phyloP scores from a whole-genome alignment of 2,329 filamentous ascomycete species.

The Aspergillus puulaauensis region DNA sequence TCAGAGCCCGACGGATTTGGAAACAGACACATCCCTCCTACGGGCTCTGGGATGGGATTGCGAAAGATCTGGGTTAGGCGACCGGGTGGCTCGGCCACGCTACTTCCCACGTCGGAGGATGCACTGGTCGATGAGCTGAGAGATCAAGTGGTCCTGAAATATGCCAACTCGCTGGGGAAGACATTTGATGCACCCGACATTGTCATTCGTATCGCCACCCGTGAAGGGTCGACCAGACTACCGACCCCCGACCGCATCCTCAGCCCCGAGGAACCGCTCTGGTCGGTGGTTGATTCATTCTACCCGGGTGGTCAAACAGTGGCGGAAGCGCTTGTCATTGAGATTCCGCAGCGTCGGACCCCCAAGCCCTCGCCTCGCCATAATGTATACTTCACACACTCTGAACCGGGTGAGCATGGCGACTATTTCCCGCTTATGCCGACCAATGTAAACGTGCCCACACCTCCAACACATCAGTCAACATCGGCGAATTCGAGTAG shows the following conservation, averaged over 20 bases:
- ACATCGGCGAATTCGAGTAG: slow-evolving; percentile 44
- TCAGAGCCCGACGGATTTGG: slow-evolving; percentile 23
- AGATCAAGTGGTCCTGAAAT: slow-evolving; percentile 89
- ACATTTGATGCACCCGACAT: slow-evolving; percentile 91
- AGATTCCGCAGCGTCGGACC: slow-evolving; percentile 73
- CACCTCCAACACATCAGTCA: slow-evolving; percentile 43
- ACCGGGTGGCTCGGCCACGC: slow-evolving; percentile 78
- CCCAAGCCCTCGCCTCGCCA: slow-evolving; percentile 75
- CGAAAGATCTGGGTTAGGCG: slow-evolving; percentile 95
- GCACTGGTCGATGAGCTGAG: slow-evolving; percentile 93
- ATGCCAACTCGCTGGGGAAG: slow-evolving; percentile 85
- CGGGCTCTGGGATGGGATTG: slow-evolving; percentile 35
- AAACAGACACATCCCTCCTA: slow-evolving; percentile 18
- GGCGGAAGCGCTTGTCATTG: slow-evolving; percentile 87
- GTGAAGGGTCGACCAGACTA: slow-evolving; percentile 53
- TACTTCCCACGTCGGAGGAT: slow-evolving; percentile 81
- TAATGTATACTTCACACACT: slow-evolving; percentile 47
- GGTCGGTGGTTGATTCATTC: slow-evolving; percentile 73
- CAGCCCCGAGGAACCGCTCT: slow-evolving; percentile 83
- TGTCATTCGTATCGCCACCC: slow-evolving; percentile 71
- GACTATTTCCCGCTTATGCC: slow-evolving; percentile 83
- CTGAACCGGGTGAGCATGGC: slow-evolving; percentile 68
- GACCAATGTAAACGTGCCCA: slow-evolving; percentile 37
- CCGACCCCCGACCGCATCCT: slow-evolving; percentile 64
- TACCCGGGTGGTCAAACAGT: slow-evolving; percentile 85